Evolutionary conservation across 257 asterid genomes (phyloP).

Genomic region (Dorcoceras hygrometricum): DNA sequence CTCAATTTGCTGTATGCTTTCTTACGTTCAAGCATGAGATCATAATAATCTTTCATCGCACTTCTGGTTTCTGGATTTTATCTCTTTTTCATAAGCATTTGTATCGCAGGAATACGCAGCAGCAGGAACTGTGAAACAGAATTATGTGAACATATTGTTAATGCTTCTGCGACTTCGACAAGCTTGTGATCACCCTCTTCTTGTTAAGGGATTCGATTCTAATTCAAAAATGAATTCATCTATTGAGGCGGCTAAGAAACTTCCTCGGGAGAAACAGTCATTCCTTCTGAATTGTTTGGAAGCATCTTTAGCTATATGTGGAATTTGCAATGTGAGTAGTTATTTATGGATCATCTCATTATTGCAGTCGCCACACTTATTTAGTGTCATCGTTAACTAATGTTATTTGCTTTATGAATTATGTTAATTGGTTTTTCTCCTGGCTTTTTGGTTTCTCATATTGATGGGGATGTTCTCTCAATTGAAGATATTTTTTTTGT

Average conservation of each 20-base stretch:
- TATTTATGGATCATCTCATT: conserved; percentile 5
- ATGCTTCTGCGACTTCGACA: conserved; percentile 98
- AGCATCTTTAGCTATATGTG: conserved; percentile 83
- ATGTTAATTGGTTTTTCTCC: not conserved
- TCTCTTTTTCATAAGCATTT: conserved; percentile 8
- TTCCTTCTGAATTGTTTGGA: conserved; percentile 77
- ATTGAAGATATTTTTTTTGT: not conserved
- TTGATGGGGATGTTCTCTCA: not conserved
- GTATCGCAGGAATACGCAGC: conserved; percentile 85
- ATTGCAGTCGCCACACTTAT: not conserved
- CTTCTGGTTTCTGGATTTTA: conserved; percentile 21
- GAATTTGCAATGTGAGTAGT: conserved; percentile 80
- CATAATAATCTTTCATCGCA: conserved; percentile 18
- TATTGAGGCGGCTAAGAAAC: conserved; percentile 72
- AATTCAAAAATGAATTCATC: conserved; percentile 60
- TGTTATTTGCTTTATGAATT: not conserved
- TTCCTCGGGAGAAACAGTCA: conserved; percentile 61
- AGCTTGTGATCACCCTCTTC: conserved; percentile 99
- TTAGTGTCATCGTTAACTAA: not conserved
- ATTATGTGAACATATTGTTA: conserved; percentile 82
- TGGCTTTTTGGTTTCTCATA: not conserved
- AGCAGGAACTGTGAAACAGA: conserved; percentile 94
- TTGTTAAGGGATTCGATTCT: conserved; percentile 64
- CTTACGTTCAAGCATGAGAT: conserved; percentile 21
- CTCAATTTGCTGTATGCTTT: conserved; percentile 91